Evolutionary conservation across 202 grass and related monocot genomes (phyloP).

Genomic region (Carex arenaria): DNA sequence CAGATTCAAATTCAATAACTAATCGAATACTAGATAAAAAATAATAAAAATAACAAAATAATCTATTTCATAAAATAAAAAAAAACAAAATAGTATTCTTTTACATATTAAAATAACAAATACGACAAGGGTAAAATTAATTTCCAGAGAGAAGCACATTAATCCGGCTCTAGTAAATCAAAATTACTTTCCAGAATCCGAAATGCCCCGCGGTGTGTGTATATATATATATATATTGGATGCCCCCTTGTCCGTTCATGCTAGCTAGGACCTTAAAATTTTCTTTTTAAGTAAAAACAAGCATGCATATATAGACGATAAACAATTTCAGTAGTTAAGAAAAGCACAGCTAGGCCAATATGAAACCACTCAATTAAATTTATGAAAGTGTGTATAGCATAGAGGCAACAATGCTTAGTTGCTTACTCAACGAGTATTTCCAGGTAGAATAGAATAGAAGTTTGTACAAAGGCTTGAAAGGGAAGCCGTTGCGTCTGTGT

Average conservation of each 20-base stretch:
- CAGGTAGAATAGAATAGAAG: background rate
- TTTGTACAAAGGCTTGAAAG: slow-evolving; percentile 11
- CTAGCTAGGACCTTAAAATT: background rate
- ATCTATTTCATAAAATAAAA: too few species aligned
- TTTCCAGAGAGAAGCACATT: too few species aligned
- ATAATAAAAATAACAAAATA: too few species aligned
- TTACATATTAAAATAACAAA: too few species aligned
- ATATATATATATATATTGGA: too few species aligned
- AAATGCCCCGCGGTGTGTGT: too few species aligned
- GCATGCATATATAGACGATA: background rate
- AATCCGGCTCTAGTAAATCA: too few species aligned
- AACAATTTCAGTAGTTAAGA: background rate
- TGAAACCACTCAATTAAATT: background rate
- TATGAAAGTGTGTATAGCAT: background rate
- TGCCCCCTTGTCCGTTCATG: background rate
- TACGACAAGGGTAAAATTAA: too few species aligned
- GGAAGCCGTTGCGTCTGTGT: slow-evolving; percentile 1
- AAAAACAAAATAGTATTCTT: too few species aligned
- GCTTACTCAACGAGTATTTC: background rate
- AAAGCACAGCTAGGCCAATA: background rate
- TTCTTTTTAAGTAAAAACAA: background rate
- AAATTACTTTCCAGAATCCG: too few species aligned
- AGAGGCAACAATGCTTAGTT: background rate
- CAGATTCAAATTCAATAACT: too few species aligned
- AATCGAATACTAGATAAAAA: too few species aligned